Conservation (phyloP, 2,329 filamentous ascomycete genomes). For the Aspergillus glaucus region DNA sequence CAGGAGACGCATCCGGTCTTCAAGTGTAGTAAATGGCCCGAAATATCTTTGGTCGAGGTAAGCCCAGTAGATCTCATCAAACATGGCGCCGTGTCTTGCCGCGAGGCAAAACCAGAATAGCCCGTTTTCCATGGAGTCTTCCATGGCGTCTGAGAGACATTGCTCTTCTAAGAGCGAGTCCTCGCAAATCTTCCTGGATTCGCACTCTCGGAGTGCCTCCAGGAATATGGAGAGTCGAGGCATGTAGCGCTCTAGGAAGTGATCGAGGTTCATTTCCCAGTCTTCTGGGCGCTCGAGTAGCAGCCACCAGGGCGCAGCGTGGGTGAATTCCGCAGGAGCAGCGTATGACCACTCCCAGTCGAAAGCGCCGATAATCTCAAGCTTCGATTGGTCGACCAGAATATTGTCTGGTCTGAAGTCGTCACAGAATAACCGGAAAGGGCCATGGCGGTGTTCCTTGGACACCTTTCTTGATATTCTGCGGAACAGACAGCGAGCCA, state of each 20-base stretch:
- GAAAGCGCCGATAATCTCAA: conserved; percentile 11
- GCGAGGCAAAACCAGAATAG: conserved; percentile 24
- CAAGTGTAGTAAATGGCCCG: conserved; percentile 18
- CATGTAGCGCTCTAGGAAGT: conserved; percentile 18
- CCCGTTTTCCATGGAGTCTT: conserved; percentile 18
- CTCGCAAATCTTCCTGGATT: conserved; percentile 13
- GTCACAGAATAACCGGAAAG: conserved; percentile 20
- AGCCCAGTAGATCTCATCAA: conserved; percentile 26
- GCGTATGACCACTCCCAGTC: conserved; percentile 21
- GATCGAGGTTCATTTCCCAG: conserved; percentile 19
- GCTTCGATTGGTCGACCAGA: conserved; percentile 6
- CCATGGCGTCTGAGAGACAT: conserved; percentile 19
- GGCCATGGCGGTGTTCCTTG: conserved; percentile 9
- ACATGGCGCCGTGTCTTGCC: conserved; percentile 18
- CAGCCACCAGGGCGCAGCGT: conserved; percentile 19
- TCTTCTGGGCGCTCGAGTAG: conserved; percentile 17
- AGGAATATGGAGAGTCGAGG: conserved; percentile 18
- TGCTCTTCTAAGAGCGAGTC: conserved; percentile 12
- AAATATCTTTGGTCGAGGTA: conserved; percentile 21
- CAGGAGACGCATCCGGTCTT: conserved; percentile 16
- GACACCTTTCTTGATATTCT: conserved; percentile 3
- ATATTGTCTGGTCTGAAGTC: conserved; percentile 17
- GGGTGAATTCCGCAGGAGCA: conserved; percentile 14
- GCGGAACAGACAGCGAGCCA: not conserved
- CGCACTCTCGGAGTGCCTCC: conserved; percentile 19